Percentiles rank a stretch among this genome's conserved stretches.
These are phyloP conservation scores for Gonapodya prolifera DNA, from an alignment of 192 early-diverging fungal genomes.

Conservation along the genomic window DNA sequence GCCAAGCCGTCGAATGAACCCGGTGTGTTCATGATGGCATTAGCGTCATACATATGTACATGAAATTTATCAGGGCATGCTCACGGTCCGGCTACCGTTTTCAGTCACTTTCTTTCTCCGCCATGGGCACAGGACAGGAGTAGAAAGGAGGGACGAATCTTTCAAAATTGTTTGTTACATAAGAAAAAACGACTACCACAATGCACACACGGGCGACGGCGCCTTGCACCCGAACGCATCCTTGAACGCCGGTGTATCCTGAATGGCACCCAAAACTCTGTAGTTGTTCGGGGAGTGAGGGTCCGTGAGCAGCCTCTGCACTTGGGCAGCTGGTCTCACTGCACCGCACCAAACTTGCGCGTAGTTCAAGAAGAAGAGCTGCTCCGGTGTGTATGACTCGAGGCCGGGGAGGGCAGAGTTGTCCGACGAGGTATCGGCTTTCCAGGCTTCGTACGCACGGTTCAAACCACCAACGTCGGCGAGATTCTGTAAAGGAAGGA, in stretches of 20 bases:
- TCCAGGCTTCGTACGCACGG: constrained; percentile 4
- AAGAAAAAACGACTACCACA: neutral
- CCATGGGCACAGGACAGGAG: too few species aligned
- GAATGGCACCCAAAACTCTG: constrained; percentile 58
- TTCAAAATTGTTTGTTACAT: too few species aligned
- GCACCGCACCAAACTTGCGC: constrained; percentile 51
- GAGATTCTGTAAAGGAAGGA: too few species aligned
- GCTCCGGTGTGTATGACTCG: constrained; percentile 37
- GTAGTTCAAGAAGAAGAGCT: constrained; percentile 56
- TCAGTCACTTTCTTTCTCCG: too few species aligned
- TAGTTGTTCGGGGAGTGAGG: constrained; percentile 48
- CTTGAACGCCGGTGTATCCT: constrained; percentile 53
- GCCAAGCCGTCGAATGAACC: too few species aligned
- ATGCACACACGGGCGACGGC: constrained; percentile 48
- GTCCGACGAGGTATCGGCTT: neutral
- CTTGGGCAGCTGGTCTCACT: constrained; percentile 17
- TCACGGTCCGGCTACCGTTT: too few species aligned
- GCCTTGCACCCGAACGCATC: too few species aligned
- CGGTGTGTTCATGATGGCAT: too few species aligned
- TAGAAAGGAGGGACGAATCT: too few species aligned
- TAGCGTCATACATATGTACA: too few species aligned
- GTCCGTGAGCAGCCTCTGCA: constrained; percentile 35
- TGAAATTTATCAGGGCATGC: too few species aligned
- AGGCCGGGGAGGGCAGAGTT: constrained; percentile 34
- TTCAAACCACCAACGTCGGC: constrained; percentile 55